These are phyloP conservation scores for Rhizopogon vulgaris DNA, from an alignment of 768 basidiomycete species.

Conservation along the genomic window DNA sequence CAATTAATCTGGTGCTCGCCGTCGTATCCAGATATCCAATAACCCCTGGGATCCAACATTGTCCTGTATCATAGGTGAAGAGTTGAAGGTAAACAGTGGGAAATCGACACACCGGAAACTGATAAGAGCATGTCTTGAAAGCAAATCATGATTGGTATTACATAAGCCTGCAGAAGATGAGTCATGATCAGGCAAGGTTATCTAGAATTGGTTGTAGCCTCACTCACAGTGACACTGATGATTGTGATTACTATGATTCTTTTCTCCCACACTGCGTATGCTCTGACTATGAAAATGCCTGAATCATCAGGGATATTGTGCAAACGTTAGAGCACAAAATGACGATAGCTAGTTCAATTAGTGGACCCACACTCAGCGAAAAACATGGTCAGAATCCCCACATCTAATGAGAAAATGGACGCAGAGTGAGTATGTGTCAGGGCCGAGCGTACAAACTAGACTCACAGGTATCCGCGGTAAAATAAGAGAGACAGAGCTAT, in stretches of 20 bases:
- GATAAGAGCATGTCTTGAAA: neutral
- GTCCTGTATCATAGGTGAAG: neutral
- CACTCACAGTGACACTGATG: neutral
- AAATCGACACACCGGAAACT: too few relatives aligned
- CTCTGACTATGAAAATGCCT: neutral
- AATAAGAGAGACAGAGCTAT: neutral
- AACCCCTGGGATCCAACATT: neutral
- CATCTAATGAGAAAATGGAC: neutral
- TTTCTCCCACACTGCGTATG: neutral
- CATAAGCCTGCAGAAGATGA: neutral
- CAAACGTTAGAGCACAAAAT: neutral
- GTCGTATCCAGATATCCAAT: neutral
- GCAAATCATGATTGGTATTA: neutral
- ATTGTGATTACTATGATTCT: neutral
- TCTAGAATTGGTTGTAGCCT: neutral
- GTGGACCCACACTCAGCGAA: neutral
- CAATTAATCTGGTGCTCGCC: neutral
- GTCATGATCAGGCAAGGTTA: too few relatives aligned
- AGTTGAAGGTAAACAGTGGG: too few relatives aligned
- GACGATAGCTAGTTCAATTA: neutral
- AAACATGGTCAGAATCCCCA: neutral
- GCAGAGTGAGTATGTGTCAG: neutral
- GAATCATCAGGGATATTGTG: neutral
- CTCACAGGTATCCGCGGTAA: neutral
- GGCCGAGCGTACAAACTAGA: neutral